Base-by-base conservation (phyloP, 2,329 filamentous ascomycete genomes). In the Zasmidium angulare region DNA sequence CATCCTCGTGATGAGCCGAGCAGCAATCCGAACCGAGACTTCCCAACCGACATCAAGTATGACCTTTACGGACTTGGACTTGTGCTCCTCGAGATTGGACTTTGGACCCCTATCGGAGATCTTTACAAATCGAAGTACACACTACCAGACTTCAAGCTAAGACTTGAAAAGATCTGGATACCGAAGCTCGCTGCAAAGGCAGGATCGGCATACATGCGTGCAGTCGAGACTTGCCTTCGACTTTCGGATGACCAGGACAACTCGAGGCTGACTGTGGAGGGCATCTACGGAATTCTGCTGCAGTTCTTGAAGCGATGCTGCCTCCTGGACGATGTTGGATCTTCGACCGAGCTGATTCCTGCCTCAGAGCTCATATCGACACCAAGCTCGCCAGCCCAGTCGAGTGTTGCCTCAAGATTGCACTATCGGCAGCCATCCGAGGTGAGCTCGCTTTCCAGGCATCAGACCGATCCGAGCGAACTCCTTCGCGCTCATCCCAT, bases 21-120 rank as follows among this genome's bases (percentile, higher is more conserved):
- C 22, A 68, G 61, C 26, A 40, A 49, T 22, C 57, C 58, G 2
- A 81, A 80, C 0, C 70, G 77, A 63, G 75, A 76, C 3, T 77
- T 81, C 1, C 84, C 86, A 56, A 82, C 79, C 75, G 67, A 72
- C 52, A 58, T 72, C 49, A 68, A 69, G 24, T 82, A 79, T 29
- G 90, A 93, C 61, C 76, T 93, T 1, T 91, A 91, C 71, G 87
- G 88, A 6, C 78, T 93, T 1, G 88, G 88, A 19, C 84, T 91
- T 76, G 77, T 91, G 2, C 79, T 93, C 0, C 78, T 92, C 2
- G 90, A 90, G 6, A 85, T 93, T 55, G 90, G 90, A 6, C 75
- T 93, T 9, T 93, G 90, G 90, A 85, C 84, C 2, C 86, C 85
- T 11, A 78, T 91, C 23, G 81, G 81, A 56, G 82, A 79, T 73